phyloP scores from a whole-genome alignment of 257 asterid species.

The Jasminum sambac region DNA sequence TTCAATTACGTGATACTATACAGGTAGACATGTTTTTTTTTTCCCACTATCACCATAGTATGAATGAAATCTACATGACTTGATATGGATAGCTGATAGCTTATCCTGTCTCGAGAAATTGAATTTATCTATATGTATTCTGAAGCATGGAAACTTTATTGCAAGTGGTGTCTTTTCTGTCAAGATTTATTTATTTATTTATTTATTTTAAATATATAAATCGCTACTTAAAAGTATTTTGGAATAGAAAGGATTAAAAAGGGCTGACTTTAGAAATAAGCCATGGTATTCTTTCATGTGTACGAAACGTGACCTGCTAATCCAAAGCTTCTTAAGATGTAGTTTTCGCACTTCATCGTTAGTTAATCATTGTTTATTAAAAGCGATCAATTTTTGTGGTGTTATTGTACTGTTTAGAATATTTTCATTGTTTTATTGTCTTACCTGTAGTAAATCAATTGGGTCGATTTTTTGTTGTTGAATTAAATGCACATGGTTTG shows the following conservation, averaged over 20 bases:
- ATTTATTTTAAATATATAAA: too few species aligned
- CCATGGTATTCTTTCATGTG: background rate
- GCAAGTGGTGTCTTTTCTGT: background rate
- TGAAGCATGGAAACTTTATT: background rate
- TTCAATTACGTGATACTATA: background rate
- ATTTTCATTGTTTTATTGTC: background rate
- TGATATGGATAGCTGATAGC: background rate
- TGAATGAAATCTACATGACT: background rate
- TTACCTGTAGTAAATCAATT: background rate
- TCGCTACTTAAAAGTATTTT: background rate
- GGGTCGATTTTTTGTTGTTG: background rate
- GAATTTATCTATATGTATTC: background rate
- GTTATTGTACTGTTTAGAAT: background rate
- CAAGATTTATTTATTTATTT: background rate
- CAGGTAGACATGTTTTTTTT: background rate
- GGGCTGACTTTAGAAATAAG: background rate
- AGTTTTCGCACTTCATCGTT: background rate
- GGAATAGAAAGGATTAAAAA: background rate
- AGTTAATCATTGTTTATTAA: background rate
- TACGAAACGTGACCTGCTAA: background rate
- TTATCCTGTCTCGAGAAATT: background rate
- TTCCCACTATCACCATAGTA: background rate
- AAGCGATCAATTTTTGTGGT: background rate
- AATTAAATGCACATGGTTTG: background rate
- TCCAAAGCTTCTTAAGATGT: background rate